Conservation (phyloP, 352 stramenopile genomes). For the Globisporangium parvum region DNA sequence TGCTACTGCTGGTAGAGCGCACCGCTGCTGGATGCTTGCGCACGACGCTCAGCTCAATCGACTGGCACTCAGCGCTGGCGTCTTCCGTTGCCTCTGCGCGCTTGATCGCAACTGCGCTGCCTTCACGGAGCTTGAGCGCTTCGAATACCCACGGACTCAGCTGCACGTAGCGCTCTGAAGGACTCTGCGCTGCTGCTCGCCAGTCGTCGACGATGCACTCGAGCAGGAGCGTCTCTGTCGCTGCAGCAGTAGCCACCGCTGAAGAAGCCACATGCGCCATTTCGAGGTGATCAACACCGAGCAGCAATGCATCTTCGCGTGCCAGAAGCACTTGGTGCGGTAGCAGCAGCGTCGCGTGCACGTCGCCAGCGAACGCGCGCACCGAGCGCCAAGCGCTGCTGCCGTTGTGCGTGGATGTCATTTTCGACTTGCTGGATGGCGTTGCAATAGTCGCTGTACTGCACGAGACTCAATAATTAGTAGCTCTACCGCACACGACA, state of each 20-base stretch:
- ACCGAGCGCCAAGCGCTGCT: neutral
- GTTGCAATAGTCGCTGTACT: too few relatives aligned
- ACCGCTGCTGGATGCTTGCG: slow-evolving; percentile 22
- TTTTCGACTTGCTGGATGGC: neutral
- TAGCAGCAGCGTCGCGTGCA: slow-evolving; percentile 24
- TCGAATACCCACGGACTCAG: slow-evolving; percentile 50
- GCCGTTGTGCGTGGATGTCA: too few relatives aligned
- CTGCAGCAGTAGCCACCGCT: neutral
- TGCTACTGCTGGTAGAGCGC: neutral
- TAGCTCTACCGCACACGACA: too few relatives aligned
- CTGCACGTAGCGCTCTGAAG: slow-evolving; percentile 23
- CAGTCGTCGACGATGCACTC: slow-evolving; percentile 24
- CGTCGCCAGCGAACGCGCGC: slow-evolving; percentile 16
- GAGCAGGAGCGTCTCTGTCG: slow-evolving; percentile 17
- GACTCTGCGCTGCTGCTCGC: slow-evolving; percentile 7
- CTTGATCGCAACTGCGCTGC: slow-evolving; percentile 2
- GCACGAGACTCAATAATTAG: too few relatives aligned
- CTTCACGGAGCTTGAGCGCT: slow-evolving; percentile 14
- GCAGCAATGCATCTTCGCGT: slow-evolving; percentile 18
- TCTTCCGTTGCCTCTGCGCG: slow-evolving; percentile 10
- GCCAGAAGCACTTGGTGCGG: slow-evolving; percentile 46
- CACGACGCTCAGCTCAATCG: slow-evolving; percentile 24
- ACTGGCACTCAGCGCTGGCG: slow-evolving; percentile 1
- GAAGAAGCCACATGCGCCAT: slow-evolving; percentile 6
- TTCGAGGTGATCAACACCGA: slow-evolving; percentile 18